Base-by-base conservation (phyloP, 192 early-diverging fungal species). In the Lobosporangium transversale region DNA sequence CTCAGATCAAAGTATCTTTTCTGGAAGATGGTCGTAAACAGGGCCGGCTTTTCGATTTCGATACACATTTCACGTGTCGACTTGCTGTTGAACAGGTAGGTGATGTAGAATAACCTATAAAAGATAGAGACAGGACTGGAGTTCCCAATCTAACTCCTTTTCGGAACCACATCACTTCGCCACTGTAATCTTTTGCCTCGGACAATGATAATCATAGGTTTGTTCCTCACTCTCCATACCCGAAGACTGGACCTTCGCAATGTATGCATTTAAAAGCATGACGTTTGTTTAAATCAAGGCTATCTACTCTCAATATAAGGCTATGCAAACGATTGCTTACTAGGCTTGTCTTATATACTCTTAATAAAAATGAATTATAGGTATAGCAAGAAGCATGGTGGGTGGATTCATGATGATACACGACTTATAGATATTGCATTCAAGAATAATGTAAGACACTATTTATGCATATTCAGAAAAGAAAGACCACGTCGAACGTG, bases 371-470 rank as follows among this genome's bases (percentile, higher is more conserved):
- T n/a, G n/a, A n/a, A n/a, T n/a, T n/a, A n/a, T n/a, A 76, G 73
- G 63, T 76, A 67, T 43, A 76, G 73, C 51, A 76, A 32, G 40
- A 76, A 76, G n/a, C 73, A 76, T 30, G 73, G 64, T 14, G 73
- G 73, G 14, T 76, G 73, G 73, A 66, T 66, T 21, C 73, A 76
- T n/a, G 73, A 76, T 21, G 54, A 67, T 14, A 76, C 65, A 11
- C 63, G 53, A 0, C 33, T 76, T 20, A 42, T 54, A 26, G 53
- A 76, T 43, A 76, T 76, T 31, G 37, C 23, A 2, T 76, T 76
- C 59, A 76, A 76, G 52, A 59, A 59, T 5, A 27, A 45, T 7
- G 73, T 76, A 76, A 62, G 73, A n/a, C n/a, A n/a, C n/a, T n/a
- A n/a, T n/a, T n/a, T n/a, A n/a, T 62, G 21, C 8, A 6, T 40